These are phyloP conservation scores for Handroanthus guayacan DNA, from an alignment of 257 asterid genomes.

Conservation along the genomic window DNA sequence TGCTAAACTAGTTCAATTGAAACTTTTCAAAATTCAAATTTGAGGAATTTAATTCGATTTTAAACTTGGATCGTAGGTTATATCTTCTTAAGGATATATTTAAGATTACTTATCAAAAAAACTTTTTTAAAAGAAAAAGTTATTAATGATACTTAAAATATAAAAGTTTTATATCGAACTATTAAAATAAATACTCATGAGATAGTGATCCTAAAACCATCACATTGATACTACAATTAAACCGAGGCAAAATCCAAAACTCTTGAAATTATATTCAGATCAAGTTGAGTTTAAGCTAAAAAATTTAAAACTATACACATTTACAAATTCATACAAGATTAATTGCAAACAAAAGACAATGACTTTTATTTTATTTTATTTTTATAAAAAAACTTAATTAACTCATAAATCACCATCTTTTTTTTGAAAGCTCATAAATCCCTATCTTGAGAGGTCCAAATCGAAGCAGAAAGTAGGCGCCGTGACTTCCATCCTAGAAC, in stretches of 20 bases:
- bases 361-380: too few species aligned
- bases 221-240: not conserved
- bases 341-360: too few species aligned
- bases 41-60: too few species aligned
- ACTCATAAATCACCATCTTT: conserved; percentile 45
- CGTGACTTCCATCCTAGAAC: conserved; percentile 84
- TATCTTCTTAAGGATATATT: too few species aligned
- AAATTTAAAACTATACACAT: not conserved
- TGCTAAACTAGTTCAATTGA: too few species aligned
- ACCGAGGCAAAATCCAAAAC: not conserved
- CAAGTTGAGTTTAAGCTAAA: not conserved
- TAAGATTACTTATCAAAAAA: too few species aligned
- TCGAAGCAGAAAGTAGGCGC: conserved; percentile 77
- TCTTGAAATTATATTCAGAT: not conserved
- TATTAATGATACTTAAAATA: not conserved
- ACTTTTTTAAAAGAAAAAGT: too few species aligned
- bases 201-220: not conserved
- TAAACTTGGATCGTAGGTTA: too few species aligned
- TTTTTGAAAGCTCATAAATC: conserved; percentile 48
- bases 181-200: not conserved
- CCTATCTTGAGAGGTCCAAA: conserved; percentile 67
- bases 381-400: not conserved
- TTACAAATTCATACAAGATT: not conserved
- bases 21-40: too few species aligned
- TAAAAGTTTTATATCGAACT: not conserved